Evolutionary conservation across 1,139 yeast species (phyloP).

Genomic region (Suhomyces anneliseae): DNA sequence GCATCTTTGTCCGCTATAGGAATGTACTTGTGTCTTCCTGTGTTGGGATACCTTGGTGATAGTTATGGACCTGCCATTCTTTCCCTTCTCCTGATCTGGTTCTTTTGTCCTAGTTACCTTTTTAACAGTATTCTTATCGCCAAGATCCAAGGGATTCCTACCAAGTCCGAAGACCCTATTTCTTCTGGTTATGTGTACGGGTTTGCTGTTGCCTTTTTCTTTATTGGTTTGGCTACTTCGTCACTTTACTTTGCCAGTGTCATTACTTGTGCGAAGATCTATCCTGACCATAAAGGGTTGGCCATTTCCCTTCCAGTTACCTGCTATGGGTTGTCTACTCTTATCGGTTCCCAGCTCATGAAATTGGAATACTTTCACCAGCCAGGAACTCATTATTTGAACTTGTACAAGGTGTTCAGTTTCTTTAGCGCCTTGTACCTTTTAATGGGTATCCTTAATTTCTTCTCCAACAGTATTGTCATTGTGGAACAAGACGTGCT

Average conservation of each 20-base stretch:
- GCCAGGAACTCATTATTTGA: slow-evolving; percentile 29
- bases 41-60: slow-evolving; percentile 82
- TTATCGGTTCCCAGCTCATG: slow-evolving; percentile 59
- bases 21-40: slow-evolving; percentile 80
- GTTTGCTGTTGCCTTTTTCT: slow-evolving; percentile 38
- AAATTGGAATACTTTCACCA: slow-evolving; percentile 40
- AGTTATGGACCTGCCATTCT: slow-evolving; percentile 78
- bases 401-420: slow-evolving; percentile 55
- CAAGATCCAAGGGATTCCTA: not conserved
- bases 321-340: slow-evolving; percentile 78
- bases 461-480: slow-evolving; percentile 63
- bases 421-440: slow-evolving; percentile 60
- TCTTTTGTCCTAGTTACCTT: slow-evolving; percentile 75
- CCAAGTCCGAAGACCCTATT: not conserved
- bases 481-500: slow-evolving; percentile 58
- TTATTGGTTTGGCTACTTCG: slow-evolving; percentile 80
- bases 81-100: slow-evolving; percentile 59
- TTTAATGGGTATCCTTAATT: slow-evolving; percentile 55
- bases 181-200: slow-evolving; percentile 20
- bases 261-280: slow-evolving; percentile 80
- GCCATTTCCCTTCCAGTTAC: slow-evolving; percentile 89
- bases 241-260: slow-evolving; percentile 75
- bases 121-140: slow-evolving; percentile 27
- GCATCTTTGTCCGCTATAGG: slow-evolving; percentile 79
- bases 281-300: slow-evolving; percentile 71